These are phyloP conservation scores for Hibiscus syriacus DNA, from an alignment of 345 rosid species.

Conservation along the genomic window DNA sequence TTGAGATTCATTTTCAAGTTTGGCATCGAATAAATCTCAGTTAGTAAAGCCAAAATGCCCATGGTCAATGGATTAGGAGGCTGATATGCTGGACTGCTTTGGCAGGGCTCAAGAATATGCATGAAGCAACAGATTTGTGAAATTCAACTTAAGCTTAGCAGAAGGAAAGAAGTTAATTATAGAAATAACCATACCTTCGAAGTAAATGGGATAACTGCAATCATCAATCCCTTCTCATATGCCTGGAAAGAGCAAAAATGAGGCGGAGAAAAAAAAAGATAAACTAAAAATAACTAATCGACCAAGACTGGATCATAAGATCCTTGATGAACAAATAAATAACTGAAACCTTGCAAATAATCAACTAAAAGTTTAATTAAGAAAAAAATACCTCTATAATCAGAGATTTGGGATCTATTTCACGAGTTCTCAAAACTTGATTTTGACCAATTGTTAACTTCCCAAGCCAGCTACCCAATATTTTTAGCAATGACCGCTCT, in stretches of 20 bases:
- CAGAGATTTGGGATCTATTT: slow-evolving; percentile 96
- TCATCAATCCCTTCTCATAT: slow-evolving; percentile 97
- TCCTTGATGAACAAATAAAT: background rate
- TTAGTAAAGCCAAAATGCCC: slow-evolving; percentile 88
- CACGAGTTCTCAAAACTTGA: slow-evolving; percentile 86
- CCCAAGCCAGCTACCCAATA: slow-evolving; percentile 99
- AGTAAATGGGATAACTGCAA: slow-evolving; percentile 98
- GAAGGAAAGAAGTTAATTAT: background rate
- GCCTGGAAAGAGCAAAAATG: slow-evolving; percentile 43
- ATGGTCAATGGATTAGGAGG: slow-evolving; percentile 99
- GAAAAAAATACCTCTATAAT: slow-evolving; percentile 66
- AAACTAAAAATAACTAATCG: background rate
- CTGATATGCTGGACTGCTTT: slow-evolving; percentile 84
- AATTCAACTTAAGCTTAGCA: background rate
- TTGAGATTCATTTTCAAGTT: slow-evolving; percentile 97
- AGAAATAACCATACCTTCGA: slow-evolving; percentile 55
- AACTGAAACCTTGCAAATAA: background rate
- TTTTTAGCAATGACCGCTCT: slow-evolving; percentile 92
- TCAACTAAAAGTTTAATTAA: slow-evolving; percentile 3
- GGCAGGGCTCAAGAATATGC: slow-evolving; percentile 90
- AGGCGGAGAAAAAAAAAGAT: background rate
- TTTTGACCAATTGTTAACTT: slow-evolving; percentile 96
- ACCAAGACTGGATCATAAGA: background rate
- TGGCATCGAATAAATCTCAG: slow-evolving; percentile 94
- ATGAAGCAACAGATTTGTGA: slow-evolving; percentile 15